Percentiles rank a stretch among this genome's conserved stretches.
phyloP scores from a whole-genome alignment of 2,329 filamentous ascomycete species.

The Aureobasidium namibiae region DNA sequence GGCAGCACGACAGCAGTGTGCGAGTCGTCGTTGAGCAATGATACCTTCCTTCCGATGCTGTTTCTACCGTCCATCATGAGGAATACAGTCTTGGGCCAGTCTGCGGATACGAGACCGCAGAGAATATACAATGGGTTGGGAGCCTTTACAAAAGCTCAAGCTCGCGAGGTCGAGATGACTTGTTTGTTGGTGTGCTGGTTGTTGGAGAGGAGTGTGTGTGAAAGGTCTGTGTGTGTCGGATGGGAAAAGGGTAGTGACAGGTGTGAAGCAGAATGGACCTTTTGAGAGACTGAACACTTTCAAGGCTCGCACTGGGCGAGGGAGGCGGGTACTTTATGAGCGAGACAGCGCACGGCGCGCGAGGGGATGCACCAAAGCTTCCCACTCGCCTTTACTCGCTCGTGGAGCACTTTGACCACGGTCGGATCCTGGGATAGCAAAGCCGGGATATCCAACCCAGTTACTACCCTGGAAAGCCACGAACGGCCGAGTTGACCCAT shows the following conservation, averaged over 20 bases:
- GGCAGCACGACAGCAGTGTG: conserved; percentile 18
- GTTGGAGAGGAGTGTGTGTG: not conserved
- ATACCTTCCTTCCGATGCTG: conserved; percentile 41
- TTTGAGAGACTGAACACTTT: not conserved
- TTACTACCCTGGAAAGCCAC: conserved; percentile 10
- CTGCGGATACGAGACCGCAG: not conserved
- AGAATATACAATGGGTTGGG: not conserved
- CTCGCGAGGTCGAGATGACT: not conserved
- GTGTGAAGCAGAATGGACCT: not conserved
- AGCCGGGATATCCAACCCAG: conserved; percentile 8
- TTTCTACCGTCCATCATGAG: conserved; percentile 45
- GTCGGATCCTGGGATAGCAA: conserved; percentile 1
- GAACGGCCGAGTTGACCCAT: conserved; percentile 5
- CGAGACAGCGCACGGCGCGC: conserved; percentile 7
- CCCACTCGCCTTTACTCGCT: conserved; percentile 5
- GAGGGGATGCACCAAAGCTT: conserved; percentile 10
- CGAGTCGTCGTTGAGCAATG: conserved; percentile 40
- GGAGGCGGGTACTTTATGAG: conserved; percentile 10
- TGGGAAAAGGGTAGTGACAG: not conserved
- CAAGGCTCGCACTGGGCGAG: not conserved
- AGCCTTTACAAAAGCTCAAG: not conserved
- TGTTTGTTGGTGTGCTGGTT: not conserved
- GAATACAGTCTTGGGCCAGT: conserved; percentile 18
- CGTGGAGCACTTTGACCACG: conserved; percentile 7
- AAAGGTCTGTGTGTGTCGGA: not conserved